These are phyloP conservation scores for Aspergillus pseudonomiae DNA, from an alignment of 2,329 filamentous ascomycete genomes.

Conservation along the genomic window DNA sequence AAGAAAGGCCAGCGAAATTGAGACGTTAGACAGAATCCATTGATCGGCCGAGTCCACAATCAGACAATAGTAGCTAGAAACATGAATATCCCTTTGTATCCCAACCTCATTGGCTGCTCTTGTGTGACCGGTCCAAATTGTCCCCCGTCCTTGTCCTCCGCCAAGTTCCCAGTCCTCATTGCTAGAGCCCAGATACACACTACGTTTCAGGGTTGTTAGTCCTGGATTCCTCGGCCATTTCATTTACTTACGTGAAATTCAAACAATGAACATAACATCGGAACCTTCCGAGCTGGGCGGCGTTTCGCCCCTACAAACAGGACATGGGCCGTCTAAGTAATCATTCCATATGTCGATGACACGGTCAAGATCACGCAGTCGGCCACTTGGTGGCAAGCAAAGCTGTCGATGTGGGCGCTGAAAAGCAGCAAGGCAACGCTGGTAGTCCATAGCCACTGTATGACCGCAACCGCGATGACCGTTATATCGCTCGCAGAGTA, in stretches of 20 bases:
- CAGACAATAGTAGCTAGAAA: not conserved
- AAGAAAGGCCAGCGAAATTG: not conserved
- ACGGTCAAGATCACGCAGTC: not conserved
- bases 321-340: not conserved
- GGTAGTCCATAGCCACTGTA: not conserved
- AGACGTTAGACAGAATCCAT: not conserved
- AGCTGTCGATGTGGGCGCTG: not conserved
- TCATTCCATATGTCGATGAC: not conserved
- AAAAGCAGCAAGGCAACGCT: not conserved
- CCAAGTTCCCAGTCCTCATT: not conserved
- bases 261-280: not conserved
- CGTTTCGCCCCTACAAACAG: not conserved
- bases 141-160: not conserved
- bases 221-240: not conserved
- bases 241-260: not conserved
- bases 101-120: not conserved
- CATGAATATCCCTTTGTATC: not conserved
- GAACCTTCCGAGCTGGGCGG: not conserved
- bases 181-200: not conserved
- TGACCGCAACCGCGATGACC: not conserved
- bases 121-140: not conserved
- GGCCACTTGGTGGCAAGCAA: not conserved
- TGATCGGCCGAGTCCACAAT: not conserved
- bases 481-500: constrained; percentile 1
- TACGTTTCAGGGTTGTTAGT: not conserved